Conservation (phyloP, 495 filamentous ascomycete genomes). For the Sordaria brevicollis region DNA sequence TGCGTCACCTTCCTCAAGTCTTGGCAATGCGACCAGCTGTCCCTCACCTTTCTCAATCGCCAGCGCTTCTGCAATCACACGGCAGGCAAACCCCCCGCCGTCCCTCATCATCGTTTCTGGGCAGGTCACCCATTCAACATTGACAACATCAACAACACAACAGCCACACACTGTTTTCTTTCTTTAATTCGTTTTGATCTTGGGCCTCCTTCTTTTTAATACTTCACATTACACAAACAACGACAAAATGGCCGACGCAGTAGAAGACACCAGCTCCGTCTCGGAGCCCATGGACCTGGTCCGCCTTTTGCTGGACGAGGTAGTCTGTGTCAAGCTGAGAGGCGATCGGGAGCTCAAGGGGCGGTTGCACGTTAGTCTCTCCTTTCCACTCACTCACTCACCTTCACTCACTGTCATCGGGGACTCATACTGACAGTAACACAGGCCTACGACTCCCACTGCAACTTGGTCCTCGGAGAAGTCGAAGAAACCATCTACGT, state of each 20-base stretch:
- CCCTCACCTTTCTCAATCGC: background rate
- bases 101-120: background rate
- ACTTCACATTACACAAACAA: background rate
- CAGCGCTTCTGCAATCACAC: background rate
- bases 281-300: conserved; percentile 92
- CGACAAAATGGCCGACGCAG: conserved; percentile 65
- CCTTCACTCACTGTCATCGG: background rate
- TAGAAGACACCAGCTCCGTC: conserved; percentile 54
- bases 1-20: background rate
- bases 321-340: conserved; percentile 92
- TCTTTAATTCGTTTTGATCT: background rate
- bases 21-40: background rate
- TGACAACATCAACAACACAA: background rate
- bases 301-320: conserved; percentile 83
- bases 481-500: conserved; percentile 96
- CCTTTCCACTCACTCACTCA: background rate
- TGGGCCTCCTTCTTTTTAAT: background rate
- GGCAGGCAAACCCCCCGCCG: background rate
- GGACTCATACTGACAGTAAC: conserved; percentile 1
- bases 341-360: conserved; percentile 95
- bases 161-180: background rate
- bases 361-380: conserved; percentile 67
- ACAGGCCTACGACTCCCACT: conserved; percentile 96
- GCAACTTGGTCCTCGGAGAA: conserved; percentile 95
- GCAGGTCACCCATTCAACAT: background rate